Base-by-base conservation (phyloP, 306 rosid species). In the Clitoria ternatea region DNA sequence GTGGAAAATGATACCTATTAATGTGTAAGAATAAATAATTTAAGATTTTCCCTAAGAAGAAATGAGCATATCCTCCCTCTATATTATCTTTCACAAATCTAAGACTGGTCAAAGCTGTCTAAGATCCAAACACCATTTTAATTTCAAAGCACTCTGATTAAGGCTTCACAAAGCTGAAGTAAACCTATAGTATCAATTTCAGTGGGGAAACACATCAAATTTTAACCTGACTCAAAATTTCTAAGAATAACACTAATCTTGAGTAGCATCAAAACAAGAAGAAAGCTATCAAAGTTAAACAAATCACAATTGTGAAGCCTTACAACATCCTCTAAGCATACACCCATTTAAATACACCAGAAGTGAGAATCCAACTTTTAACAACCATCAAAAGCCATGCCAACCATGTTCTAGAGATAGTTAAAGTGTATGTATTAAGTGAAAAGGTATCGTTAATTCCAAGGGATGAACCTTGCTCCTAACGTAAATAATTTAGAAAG, bases 351-450 rank as follows among this genome's bases (percentile, higher is more conserved):
- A 45, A 39, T 30, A 54, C 30, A 76, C 20, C 53, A 62, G 4
- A 62, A 20, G 14, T 61, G 67, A 79, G 48, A 66, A 77, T 60
- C 50, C 8, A 61, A 17, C 32, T 11, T 56, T 45, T 39, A 52
- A 81, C 19, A 39, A 24, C 63, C 4, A 40, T 6, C 61, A 63
- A 47, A 54, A 52, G 57, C 45, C 54, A 36, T 49, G 66, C 27
- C 57, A 13, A 30, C 22, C 68, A 10, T 7, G 43, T 37, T 35
- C 68, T 39, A 65, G 24, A 14, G 12, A 67, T 33, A 53, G 19
- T 26, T 43, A 15, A 84, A 45, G 47, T 26, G 24, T 49, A 32
- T 42, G 60, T 20, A 70, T 3, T 10, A 32, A 5, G 22, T 66
- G 33, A 50, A 39, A 47, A 72, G 32, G 13, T 60, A 45, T 15